Evolutionary conservation across 208 protist genomes (phyloP), one percentile per base, ranked within the genome.

Genomic region (Wallacemonas sp.): DNA sequence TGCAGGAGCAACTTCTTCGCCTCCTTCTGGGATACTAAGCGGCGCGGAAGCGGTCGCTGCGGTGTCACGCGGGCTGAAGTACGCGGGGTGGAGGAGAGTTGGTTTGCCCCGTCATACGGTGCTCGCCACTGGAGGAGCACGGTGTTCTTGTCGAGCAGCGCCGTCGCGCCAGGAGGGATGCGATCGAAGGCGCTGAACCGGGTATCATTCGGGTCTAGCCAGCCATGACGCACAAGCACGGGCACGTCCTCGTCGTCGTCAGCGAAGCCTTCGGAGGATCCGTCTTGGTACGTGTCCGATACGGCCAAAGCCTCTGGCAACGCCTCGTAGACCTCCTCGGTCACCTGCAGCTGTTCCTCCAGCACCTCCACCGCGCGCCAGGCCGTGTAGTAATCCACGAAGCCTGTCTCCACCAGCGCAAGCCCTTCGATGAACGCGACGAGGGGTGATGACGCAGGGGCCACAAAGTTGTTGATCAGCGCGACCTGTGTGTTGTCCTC

Each of bases 361-460:
- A 84, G 61, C 51, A 77, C 51, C 66, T 76, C 21, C 30, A 67
- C 69, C 5, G 75, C 80, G 21, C 62, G 17, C 70, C 69, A 77
- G 19, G 75, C 39, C 2, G 69, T 44, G 19, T 36, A 49, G 62
- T 75, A 51, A 11, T 67, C 62, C 17, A 31, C 30, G 36, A 69
- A 68, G 41, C 84, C 88, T 36, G 70, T 83, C 77, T 89, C 84
- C 0, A 75, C 71, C 21, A 88, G 69, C 21, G 73, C 74, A 46
- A 89, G 74, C 30, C 61, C 24, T 62, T 91, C 88, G 5, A 91
- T 36, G 5, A 94, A 66, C 24, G 58, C 68, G 4, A 70, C 72
- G 9, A 91, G 30, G 22, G 70, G 74, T 26, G 77, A 67, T 14
- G 47, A 41, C 12, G 36, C n/a, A 2, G 36, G 36, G 2, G 36